Evolutionary conservation across 1,284 basidiomycete species (phyloP), one percentile per base, ranked within the genome.

Genomic region (Schizophyllum amplum): DNA sequence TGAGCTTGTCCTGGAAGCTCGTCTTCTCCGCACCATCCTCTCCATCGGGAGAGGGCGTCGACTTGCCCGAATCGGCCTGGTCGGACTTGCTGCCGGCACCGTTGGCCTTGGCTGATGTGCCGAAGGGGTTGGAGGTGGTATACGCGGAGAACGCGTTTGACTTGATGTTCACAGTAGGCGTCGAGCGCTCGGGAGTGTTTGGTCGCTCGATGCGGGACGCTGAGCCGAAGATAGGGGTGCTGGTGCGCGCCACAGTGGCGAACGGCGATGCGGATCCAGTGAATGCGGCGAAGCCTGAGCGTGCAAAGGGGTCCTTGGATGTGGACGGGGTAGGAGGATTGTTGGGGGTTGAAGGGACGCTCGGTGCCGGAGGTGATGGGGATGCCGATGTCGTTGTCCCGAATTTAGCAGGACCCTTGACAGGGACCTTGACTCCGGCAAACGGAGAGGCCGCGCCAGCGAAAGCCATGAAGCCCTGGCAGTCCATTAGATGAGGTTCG

Each of bases 361-460:
- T 56, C 59, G 65, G 54, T 60, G 62, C 54, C 17, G 59, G 24
- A 2, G 55, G 50, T 42, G 56, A 64, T 50, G 71, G 66, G 47
- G 67, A 62, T 1, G 70, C 56, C 22, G n/a, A n/a, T n/a, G n/a
- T n/a, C n/a, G 69, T 62, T 62, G 74, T 75, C 52, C 68, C 73
- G 21, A 76, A 68, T 17, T 75, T 67, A 64, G 89, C 87, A 24
- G 88, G 63, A 63, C 79, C 86, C 58, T 83, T 78, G 53, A 85
- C 86, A 62, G 33, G 17, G n/a, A n/a, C n/a, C n/a, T n/a, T n/a
- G n/a, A n/a, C n/a, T n/a, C n/a, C n/a, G 7, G 84, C 80, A 62
- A 90, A 90, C 4, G 87, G 87, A 0, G 87, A 89, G 56, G 72
- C 78, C 6, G 80, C 72, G 1, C 84, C 83, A 11, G 86, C 86